Conservation (phyloP, 2,329 filamentous ascomycete species). For the Beauveria brongniartii region DNA sequence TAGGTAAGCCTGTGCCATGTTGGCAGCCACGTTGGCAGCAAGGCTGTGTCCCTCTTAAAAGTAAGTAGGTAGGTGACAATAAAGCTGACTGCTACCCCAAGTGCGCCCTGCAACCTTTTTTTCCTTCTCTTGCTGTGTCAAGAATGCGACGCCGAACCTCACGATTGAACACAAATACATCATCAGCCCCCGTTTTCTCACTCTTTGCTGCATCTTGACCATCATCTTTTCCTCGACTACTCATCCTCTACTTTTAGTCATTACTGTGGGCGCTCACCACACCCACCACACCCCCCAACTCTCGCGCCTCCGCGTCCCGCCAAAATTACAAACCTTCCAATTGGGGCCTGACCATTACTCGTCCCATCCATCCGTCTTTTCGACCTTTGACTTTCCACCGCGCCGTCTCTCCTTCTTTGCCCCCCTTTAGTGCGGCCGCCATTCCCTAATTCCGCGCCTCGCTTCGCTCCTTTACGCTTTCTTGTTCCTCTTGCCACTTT, state of each 20-base stretch:
- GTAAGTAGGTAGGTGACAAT: no score
- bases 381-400: not conserved
- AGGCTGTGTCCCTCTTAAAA: not conserved
- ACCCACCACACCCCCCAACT: not conserved
- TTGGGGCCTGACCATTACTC: conserved; percentile 25
- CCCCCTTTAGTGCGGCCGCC: conserved; percentile 9
- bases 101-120: not conserved
- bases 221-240: not conserved
- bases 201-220: not conserved
- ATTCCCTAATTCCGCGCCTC: not conserved
- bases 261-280: not conserved
- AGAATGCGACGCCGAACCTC: not conserved
- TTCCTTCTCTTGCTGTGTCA: not conserved
- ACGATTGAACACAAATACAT: not conserved
- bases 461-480: not conserved
- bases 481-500: not conserved
- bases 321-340: conserved; percentile 21
- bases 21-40: not conserved
- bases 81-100: conserved; percentile 2
- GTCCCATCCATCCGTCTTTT: conserved; percentile 12
- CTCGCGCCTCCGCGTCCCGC: not conserved
- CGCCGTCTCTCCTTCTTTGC: conserved; percentile 11
- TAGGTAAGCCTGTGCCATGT: no score
- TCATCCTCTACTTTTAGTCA: not conserved
- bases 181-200: not conserved